A percentile compares a stretch with the other conserved stretches of the same genome.
These are phyloP conservation scores for Apiospora rasikravindrae DNA, from an alignment of 2,329 filamentous ascomycete species.

Conservation along the genomic window DNA sequence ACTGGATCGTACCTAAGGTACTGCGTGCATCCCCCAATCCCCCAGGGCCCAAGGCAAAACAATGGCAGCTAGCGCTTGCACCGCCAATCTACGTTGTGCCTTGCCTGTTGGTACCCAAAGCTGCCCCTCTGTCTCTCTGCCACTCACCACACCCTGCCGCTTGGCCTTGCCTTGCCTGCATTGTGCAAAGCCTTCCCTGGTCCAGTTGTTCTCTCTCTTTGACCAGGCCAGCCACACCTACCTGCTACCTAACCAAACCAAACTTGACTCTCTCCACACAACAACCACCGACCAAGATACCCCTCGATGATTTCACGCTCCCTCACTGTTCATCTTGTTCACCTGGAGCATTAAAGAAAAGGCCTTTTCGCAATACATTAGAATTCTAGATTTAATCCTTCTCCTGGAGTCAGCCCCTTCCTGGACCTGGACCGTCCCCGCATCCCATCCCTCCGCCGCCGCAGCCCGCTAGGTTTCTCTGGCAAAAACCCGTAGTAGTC, in stretches of 20 bases:
- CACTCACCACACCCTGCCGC: not conserved
- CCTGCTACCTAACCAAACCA: not conserved
- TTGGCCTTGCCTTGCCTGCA: slow-evolving; percentile 3
- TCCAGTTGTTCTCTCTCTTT: slow-evolving; percentile 5
- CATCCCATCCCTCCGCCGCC: not conserved
- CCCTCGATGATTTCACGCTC: slow-evolving; percentile 11
- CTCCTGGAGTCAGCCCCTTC: not conserved
- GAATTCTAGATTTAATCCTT: slow-evolving; percentile 9
- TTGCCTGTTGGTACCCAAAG: slow-evolving; percentile 13
- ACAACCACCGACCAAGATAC: slow-evolving; percentile 9
- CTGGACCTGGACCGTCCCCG: slow-evolving; percentile 9
- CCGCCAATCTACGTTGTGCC: not conserved
- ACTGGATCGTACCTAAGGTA: not conserved
- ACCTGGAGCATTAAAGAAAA: slow-evolving; percentile 10
- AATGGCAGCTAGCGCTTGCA: slow-evolving; percentile 7
- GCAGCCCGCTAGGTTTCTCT: slow-evolving; percentile 13
- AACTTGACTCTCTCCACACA: slow-evolving; percentile 11
- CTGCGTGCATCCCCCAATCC: not conserved
- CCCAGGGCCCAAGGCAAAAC: not conserved
- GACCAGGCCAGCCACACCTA: not conserved
- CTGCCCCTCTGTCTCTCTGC: not conserved
- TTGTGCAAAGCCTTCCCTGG: slow-evolving; percentile 8
- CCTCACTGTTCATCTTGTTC: slow-evolving; percentile 12
- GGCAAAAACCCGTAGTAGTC: not conserved
- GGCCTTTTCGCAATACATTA: slow-evolving; percentile 11